Evolutionary conservation across 371 early-diverging fungal species (phyloP).

Genomic region (Mucor saturninus): DNA sequence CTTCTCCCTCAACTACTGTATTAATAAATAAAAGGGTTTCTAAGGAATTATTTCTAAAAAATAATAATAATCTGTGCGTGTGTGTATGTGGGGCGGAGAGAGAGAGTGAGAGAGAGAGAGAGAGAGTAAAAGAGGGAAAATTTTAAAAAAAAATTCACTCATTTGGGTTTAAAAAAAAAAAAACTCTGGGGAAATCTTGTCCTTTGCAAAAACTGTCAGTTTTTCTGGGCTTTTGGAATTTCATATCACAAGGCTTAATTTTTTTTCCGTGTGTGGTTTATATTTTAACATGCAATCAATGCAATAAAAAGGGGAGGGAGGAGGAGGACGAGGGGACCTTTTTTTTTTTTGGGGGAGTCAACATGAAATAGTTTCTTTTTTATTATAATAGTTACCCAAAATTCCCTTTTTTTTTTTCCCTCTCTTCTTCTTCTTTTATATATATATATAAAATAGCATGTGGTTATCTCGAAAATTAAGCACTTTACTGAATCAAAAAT

Average conservation of each 20-base stretch:
- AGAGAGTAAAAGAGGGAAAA: not conserved
- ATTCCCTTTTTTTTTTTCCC: constrained; percentile 13
- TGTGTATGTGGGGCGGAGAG: not conserved
- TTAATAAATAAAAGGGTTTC: not conserved
- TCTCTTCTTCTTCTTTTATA: not conserved
- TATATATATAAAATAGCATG: constrained; percentile 17
- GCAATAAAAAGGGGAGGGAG: constrained; percentile 11
- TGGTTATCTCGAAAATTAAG: constrained; percentile 42
- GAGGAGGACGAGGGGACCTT: too few relatives aligned
- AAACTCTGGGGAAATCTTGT: not conserved
- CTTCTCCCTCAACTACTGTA: too few relatives aligned
- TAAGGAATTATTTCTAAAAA: not conserved
- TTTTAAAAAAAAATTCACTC: not conserved
- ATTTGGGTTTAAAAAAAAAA: not conserved
- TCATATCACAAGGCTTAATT: not conserved
- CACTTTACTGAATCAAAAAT: constrained; percentile 11
- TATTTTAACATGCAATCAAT: constrained; percentile 22
- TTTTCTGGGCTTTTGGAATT: too few relatives aligned
- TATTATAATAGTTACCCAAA: constrained; percentile 3
- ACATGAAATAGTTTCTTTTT: not conserved
- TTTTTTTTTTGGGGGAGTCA: not conserved
- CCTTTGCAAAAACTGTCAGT: too few relatives aligned
- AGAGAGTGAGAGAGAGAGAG: not conserved
- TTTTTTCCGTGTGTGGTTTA: not conserved
- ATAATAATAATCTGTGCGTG: not conserved